These are phyloP conservation scores for Hypholoma fasciculare DNA, from an alignment of 768 basidiomycete genomes.

Conservation along the genomic window DNA sequence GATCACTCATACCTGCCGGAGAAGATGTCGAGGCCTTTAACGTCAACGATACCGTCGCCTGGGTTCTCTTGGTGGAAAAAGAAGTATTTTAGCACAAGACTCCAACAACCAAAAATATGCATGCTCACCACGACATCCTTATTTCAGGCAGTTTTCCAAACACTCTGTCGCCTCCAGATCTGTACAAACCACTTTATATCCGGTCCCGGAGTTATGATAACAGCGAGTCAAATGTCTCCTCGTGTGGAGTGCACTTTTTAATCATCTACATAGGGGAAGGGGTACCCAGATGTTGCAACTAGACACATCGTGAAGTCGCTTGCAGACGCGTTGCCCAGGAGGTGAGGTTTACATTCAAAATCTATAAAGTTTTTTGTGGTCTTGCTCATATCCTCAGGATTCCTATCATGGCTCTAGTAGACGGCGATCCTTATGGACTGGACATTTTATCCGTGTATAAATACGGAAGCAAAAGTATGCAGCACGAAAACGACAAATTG, in stretches of 20 bases:
- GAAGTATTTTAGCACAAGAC: constrained; percentile 51
- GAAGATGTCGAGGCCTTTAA: constrained; percentile 70
- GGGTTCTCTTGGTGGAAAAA: constrained; percentile 93
- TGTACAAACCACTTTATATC: constrained; percentile 47
- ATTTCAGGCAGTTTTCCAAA: constrained; percentile 89
- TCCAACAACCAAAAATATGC: too few species aligned
- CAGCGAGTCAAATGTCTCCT: constrained; percentile 42
- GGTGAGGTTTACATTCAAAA: constrained; percentile 38
- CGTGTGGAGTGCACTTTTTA: neutral
- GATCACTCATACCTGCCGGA: constrained; percentile 71
- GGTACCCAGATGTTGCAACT: constrained; percentile 94
- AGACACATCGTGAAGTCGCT: constrained; percentile 79
- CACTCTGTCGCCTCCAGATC: constrained; percentile 63
- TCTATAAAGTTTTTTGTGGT: neutral
- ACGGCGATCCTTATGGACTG: constrained; percentile 89
- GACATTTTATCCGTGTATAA: constrained; percentile 91
- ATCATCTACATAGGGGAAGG: constrained; percentile 72
- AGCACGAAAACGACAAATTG: constrained; percentile 70
- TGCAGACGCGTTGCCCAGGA: constrained; percentile 58
- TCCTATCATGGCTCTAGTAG: constrained; percentile 79
- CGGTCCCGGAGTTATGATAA: constrained; percentile 75
- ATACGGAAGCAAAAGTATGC: constrained; percentile 70
- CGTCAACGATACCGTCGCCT: constrained; percentile 54
- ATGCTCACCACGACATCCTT: too few species aligned
- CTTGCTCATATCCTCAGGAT: constrained; percentile 44